Conservation (phyloP, 2,329 filamentous ascomycete genomes). For the Colletotrichum paranaense region DNA sequence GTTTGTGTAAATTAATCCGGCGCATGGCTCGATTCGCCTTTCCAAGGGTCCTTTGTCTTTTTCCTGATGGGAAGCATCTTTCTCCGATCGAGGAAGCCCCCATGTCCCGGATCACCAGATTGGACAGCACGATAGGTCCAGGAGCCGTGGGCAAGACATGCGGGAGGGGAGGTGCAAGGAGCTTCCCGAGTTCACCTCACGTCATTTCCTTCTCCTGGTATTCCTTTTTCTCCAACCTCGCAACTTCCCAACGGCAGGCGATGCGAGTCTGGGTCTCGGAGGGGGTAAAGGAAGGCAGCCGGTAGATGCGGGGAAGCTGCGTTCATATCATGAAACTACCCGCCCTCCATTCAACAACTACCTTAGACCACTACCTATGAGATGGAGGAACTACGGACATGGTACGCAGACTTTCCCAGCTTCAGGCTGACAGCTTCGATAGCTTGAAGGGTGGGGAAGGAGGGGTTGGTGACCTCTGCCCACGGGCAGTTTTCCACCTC, state of each 20-base stretch:
- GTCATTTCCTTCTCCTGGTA: neutral
- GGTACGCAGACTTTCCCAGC: too few relatives aligned
- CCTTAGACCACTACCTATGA: too few relatives aligned
- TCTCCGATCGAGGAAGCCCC: neutral
- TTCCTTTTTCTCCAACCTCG: neutral
- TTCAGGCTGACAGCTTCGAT: neutral
- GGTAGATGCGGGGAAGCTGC: constrained; percentile 23
- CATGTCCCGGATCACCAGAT: too few relatives aligned
- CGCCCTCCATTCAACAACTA: neutral
- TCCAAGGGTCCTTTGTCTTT: neutral
- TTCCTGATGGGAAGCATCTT: neutral
- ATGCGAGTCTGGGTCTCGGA: too few relatives aligned
- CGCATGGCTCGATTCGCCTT: neutral
- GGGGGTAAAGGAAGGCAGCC: neutral
- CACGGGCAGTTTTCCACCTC: too few relatives aligned
- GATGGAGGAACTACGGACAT: too few relatives aligned
- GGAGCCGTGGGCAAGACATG: neutral
- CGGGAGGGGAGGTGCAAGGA: neutral
- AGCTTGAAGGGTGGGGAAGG: neutral
- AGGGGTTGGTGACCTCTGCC: neutral
- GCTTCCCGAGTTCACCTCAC: neutral
- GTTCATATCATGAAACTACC: neutral
- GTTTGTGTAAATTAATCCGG: neutral
- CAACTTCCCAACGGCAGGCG: neutral
- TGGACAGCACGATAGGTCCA: too few relatives aligned